A percentile compares a stretch with the other conserved stretches of the same genome.
Evolutionary conservation across 495 filamentous ascomycete genomes (phyloP).

Genomic region (Acidomyces sp.): DNA sequence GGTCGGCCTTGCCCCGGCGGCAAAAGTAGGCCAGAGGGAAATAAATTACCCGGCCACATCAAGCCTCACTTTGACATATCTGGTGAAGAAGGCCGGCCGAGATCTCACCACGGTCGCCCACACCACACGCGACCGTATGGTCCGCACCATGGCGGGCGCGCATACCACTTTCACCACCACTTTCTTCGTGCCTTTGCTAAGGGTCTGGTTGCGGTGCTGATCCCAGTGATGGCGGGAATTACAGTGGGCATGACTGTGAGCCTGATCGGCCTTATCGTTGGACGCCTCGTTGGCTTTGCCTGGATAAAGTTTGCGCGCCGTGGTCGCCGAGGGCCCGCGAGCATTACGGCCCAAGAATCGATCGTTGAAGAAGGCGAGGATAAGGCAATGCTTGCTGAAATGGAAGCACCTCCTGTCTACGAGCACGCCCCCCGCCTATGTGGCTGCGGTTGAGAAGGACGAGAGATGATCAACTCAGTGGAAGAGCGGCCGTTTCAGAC

Average conservation of each 20-base stretch:
- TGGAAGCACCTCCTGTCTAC: conserved; percentile 8
- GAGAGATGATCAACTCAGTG: background rate
- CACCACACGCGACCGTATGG: conserved; percentile 11
- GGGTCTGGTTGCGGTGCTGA: conserved; percentile 9
- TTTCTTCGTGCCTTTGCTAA: conserved; percentile 8
- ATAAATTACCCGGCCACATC: background rate
- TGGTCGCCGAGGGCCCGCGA: conserved; percentile 1
- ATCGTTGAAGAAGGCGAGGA: conserved; percentile 1
- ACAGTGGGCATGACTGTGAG: conserved; percentile 14
- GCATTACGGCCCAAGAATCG: background rate
- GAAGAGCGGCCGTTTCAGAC: background rate
- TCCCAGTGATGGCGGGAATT: conserved; percentile 16
- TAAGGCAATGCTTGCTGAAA: conserved; percentile 1
- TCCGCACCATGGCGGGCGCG: background rate
- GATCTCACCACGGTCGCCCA: conserved; percentile 4
- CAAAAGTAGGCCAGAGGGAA: background rate
- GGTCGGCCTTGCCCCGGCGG: background rate
- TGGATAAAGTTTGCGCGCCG: conserved; percentile 9
- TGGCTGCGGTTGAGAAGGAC: background rate
- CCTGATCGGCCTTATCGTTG: conserved; percentile 9
- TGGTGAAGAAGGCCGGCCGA: background rate
- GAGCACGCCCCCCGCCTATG: conserved; percentile 16
- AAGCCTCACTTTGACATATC: background rate
- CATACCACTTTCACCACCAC: background rate
- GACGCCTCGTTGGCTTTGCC: conserved; percentile 9